These are phyloP conservation scores for Penicillium chermesinum DNA, from an alignment of 495 filamentous ascomycete species.

Conservation along the genomic window DNA sequence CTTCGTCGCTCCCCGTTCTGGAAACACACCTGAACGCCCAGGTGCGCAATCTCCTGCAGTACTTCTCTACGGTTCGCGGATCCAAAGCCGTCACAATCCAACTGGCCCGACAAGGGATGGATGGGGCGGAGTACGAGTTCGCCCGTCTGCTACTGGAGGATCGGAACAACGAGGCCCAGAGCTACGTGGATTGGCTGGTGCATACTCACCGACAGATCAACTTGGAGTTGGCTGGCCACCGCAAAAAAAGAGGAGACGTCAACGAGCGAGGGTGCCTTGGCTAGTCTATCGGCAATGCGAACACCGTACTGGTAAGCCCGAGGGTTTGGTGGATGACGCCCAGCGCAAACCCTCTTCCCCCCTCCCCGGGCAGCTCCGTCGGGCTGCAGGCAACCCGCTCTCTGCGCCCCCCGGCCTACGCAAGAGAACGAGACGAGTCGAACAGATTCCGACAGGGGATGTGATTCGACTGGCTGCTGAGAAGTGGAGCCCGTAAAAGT, in stretches of 20 bases:
- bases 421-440: background rate
- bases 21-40: conserved; percentile 94
- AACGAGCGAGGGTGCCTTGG: conserved; percentile 46
- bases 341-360: conserved; percentile 4
- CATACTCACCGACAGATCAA: conserved; percentile 90
- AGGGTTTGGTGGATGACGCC: background rate
- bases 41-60: conserved; percentile 88
- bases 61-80: conserved; percentile 72
- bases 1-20: conserved; percentile 63
- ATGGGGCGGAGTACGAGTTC: conserved; percentile 96
- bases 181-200: conserved; percentile 98
- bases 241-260: conserved; percentile 64
- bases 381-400: conserved; percentile 8
- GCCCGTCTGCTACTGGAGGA: conserved; percentile 87
- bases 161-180: conserved; percentile 93
- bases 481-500: conserved; percentile 5
- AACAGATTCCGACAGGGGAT: conserved; percentile 8
- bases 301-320: conserved; percentile 60
- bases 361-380: conserved; percentile 1
- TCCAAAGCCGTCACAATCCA: conserved; percentile 86
- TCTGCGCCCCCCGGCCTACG: background rate
- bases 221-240: conserved; percentile 75
- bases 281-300: conserved; percentile 63
- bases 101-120: conserved; percentile 85
- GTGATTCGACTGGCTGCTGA: conserved; percentile 18